Evolutionary conservation across 768 basidiomycete genomes (phyloP).

Genomic region (Astraeus odoratus): DNA sequence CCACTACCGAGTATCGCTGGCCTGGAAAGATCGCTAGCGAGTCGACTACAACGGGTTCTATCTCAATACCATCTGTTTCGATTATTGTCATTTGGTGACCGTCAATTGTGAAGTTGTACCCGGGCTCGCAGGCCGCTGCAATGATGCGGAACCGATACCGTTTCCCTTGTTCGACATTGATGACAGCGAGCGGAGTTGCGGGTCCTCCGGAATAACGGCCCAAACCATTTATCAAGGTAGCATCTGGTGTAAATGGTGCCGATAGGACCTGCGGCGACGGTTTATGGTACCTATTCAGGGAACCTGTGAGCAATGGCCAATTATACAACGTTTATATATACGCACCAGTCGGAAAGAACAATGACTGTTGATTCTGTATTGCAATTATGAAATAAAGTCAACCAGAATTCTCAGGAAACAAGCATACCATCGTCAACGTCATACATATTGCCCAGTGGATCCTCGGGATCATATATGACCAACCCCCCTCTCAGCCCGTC

Average conservation of each 20-base stretch:
- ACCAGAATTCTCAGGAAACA: background rate
- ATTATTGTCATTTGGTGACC: constrained; percentile 35
- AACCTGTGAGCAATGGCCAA: background rate
- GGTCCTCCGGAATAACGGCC: constrained; percentile 34
- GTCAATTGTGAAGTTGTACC: constrained; percentile 28
- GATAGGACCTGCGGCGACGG: constrained; percentile 11
- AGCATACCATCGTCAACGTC: constrained; percentile 38
- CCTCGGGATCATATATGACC: constrained; percentile 40
- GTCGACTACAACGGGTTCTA: constrained; percentile 30
- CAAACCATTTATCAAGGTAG: constrained; percentile 41
- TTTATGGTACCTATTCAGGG: constrained; percentile 20
- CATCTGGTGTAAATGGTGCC: constrained; percentile 24
- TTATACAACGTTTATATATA: background rate
- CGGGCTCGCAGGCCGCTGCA: constrained; percentile 28
- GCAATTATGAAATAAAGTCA: background rate
- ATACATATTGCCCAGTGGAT: constrained; percentile 35
- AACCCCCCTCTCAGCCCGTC: constrained; percentile 38
- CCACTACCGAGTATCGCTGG: constrained; percentile 36
- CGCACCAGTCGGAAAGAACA: constrained; percentile 40
- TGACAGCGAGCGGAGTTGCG: constrained; percentile 28
- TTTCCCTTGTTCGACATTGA: constrained; percentile 32
- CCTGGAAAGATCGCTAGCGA: constrained; percentile 37
- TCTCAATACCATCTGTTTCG: constrained; percentile 35
- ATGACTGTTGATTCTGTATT: constrained; percentile 41
- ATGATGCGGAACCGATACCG: constrained; percentile 37